Conservation (phyloP, 345 rosid genomes). For the Raphanus sativus region DNA sequence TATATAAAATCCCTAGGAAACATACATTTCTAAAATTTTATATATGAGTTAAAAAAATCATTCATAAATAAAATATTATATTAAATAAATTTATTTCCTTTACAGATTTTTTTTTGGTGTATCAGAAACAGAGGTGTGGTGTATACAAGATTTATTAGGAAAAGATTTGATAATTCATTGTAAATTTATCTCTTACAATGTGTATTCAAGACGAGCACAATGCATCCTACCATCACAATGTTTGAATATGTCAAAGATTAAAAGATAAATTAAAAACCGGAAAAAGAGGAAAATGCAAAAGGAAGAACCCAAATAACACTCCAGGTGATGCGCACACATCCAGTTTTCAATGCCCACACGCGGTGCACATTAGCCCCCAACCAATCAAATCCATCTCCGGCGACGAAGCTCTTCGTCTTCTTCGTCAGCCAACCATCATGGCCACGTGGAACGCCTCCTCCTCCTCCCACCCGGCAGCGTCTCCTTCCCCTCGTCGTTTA, state of each 20-base stretch:
- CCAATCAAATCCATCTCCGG: slow-evolving; percentile 28
- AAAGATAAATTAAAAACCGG: not conserved
- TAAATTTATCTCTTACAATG: not conserved
- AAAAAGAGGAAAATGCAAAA: slow-evolving; percentile 1
- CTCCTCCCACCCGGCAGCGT: slow-evolving; percentile 31
- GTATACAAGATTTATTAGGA: not conserved
- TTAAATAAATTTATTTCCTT: too few relatives aligned
- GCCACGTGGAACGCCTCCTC: slow-evolving; percentile 41
- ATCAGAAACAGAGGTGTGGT: not conserved
- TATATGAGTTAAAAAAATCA: too few relatives aligned
- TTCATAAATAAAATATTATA: too few relatives aligned
- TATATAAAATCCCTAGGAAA: too few relatives aligned
- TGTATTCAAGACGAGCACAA: not conserved
- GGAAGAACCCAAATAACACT: slow-evolving; percentile 29
- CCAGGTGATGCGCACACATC: slow-evolving; percentile 39
- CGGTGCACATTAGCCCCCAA: slow-evolving; percentile 44
- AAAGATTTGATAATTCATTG: not conserved
- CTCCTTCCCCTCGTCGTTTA: slow-evolving; percentile 39
- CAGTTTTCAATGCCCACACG: slow-evolving; percentile 45
- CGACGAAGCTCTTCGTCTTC: not conserved
- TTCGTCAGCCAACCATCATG: slow-evolving; percentile 17
- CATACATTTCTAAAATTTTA: too few relatives aligned
- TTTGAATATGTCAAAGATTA: slow-evolving; percentile 34
- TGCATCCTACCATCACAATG: slow-evolving; percentile 3
- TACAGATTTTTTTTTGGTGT: too few relatives aligned